phyloP scores from a whole-genome alignment of 2,329 filamentous ascomycete species.

The Alternaria panax region DNA sequence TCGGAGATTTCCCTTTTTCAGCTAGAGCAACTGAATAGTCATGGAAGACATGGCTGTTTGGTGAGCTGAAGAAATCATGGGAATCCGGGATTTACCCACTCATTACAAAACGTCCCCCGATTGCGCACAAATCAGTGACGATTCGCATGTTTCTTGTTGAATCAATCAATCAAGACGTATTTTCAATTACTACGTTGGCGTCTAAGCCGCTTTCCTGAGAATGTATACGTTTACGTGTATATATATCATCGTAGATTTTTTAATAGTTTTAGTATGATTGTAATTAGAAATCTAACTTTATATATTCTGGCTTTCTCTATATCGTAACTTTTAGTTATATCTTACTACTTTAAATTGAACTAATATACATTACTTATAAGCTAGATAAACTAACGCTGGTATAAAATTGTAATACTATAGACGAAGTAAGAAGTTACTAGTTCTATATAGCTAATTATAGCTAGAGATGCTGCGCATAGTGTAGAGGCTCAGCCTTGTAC shows the following conservation, averaged over 20 bases:
- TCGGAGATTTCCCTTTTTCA: slow-evolving; percentile 31
- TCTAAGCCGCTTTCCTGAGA: background rate
- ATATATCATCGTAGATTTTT: background rate
- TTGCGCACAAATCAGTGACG: slow-evolving; percentile 4
- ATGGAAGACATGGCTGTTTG: slow-evolving; percentile 1
- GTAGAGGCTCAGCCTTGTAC: too few relatives aligned
- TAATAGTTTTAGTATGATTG: background rate
- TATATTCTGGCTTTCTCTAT: too few relatives aligned
- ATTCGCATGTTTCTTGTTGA: background rate
- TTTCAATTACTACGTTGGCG: too few relatives aligned
- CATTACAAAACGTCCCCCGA: slow-evolving; percentile 24
- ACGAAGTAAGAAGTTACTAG: too few relatives aligned
- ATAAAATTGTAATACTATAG: too few relatives aligned
- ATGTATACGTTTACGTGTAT: background rate
- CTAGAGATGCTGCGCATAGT: too few relatives aligned
- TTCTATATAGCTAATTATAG: too few relatives aligned
- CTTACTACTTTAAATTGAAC: too few relatives aligned
- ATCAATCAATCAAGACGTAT: too few relatives aligned
- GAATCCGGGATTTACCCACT: slow-evolving; percentile 51
- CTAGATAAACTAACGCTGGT: too few relatives aligned
- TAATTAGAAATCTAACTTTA: background rate
- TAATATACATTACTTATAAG: too few relatives aligned
- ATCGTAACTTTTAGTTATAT: too few relatives aligned
- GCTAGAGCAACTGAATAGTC: slow-evolving; percentile 16
- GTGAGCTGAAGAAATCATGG: background rate